Evolutionary conservation across 352 stramenopile species (phyloP).

Genomic region (Globisporangium emineosum): DNA sequence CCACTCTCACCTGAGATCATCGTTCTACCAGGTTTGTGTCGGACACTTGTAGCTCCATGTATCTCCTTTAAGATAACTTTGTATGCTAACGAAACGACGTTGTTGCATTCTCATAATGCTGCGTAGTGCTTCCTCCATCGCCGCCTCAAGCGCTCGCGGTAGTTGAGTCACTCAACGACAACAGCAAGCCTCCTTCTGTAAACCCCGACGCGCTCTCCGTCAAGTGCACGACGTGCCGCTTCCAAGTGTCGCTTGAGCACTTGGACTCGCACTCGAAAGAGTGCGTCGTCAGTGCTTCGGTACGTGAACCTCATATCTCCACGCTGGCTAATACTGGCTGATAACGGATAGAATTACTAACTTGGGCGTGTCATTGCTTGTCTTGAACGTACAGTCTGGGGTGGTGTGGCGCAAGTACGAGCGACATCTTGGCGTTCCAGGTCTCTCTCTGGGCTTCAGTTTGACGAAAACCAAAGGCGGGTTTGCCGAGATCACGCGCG

Average conservation of each 20-base stretch:
- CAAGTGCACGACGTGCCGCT: slow-evolving; percentile 74
- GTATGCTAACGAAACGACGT: background rate
- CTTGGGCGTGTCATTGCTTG: background rate
- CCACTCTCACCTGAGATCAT: background rate
- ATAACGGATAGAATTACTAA: background rate
- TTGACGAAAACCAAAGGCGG: slow-evolving; percentile 63
- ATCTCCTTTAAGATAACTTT: background rate
- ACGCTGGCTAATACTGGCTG: background rate
- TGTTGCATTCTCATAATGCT: slow-evolving; percentile 7
- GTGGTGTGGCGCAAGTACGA: slow-evolving; percentile 66
- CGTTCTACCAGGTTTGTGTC: slow-evolving; percentile 8
- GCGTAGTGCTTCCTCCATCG: background rate
- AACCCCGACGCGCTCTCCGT: slow-evolving; percentile 24
- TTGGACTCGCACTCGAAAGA: slow-evolving; percentile 61
- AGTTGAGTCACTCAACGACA: background rate
- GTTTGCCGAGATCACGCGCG: slow-evolving; percentile 68
- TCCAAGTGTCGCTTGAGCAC: slow-evolving; percentile 37
- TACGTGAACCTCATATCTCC: slow-evolving; percentile 18
- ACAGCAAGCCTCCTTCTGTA: background rate
- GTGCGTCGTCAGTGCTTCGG: slow-evolving; percentile 45
- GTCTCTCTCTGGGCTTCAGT: slow-evolving; percentile 60
- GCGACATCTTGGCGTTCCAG: slow-evolving; percentile 38
- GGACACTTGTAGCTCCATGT: background rate
- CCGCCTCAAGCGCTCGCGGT: background rate
- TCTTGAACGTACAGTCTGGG: slow-evolving; percentile 18